Evolutionary conservation across 2,329 filamentous ascomycete species (phyloP).

Genomic region (Curvularia verruculosa): DNA sequence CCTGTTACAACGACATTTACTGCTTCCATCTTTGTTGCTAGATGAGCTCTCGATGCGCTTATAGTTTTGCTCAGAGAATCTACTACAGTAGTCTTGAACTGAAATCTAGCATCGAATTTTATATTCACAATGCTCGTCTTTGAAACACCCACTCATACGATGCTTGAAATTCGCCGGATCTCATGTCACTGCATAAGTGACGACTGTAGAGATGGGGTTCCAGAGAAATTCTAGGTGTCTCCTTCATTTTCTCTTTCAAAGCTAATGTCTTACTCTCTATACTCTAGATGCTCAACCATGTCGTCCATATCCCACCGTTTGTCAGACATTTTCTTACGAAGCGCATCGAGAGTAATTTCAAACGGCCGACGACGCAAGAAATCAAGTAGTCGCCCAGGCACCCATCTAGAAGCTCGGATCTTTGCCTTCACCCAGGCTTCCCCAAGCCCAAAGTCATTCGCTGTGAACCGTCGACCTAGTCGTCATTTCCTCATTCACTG

Average conservation of each 20-base stretch:
- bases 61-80: not conserved
- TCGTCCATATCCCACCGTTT: not conserved
- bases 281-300: not conserved
- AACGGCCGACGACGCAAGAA: not conserved
- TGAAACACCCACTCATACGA: not conserved
- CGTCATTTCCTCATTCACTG: constrained; percentile 24
- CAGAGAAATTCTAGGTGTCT: not conserved
- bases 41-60: not conserved
- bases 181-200: not conserved
- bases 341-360: not conserved
- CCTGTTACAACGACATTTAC: not conserved
- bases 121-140: not conserved
- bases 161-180: not conserved
- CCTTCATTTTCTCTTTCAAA: not conserved
- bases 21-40: not conserved
- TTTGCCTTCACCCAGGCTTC: too few relatives aligned
- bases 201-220: not conserved
- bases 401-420: too few relatives aligned
- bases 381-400: too few relatives aligned
- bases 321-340: not conserved
- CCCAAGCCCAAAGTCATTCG: constrained; percentile 10
- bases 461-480: constrained; percentile 1
- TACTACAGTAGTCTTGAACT: not conserved
- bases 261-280: not conserved
- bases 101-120: too few relatives aligned